Base-by-base conservation (phyloP, 2,329 filamentous ascomycete genomes). In the Aureobasidium sp. region DNA sequence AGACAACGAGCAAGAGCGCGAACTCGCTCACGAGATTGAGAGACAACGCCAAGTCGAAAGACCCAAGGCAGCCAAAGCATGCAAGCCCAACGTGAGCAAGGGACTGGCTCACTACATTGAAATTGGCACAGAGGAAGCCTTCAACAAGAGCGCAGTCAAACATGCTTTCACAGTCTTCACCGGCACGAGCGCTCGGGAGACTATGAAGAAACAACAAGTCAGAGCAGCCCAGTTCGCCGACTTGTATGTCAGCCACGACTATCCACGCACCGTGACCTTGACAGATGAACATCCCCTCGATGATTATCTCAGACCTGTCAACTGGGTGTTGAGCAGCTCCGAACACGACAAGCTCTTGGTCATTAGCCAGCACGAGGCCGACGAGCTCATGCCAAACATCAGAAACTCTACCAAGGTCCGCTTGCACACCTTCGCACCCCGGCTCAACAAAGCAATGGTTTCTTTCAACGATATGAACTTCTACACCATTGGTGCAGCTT, bases 1-100 rank as follows among this genome's bases (percentile, higher is more conserved):
- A 0, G 74, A 82, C 2, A 85, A 89, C 67, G 87, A 90, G 62
- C 85, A 90, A 65, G 87, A 90, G 68, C 78, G 87, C 0, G 87
- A 90, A 64, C 74, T 90, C 0, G 77, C 83, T 0, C 84, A 84
- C 0, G 87, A 91, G 64, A 78, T 83, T 0, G 84, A 90, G 65
- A 73, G 81, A 29, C 84, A 90, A 67, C 74, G 78, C 0, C 74
- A 88, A 53, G 66, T 83, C 0, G 75, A 88, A 65, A 75, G 74
- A 1, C 82, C 84, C 75, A 1, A 42, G 66, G 0, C 36, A 37
- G 36, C 36, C 14, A 37, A 37, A 17, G 36, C 36, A 37, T 37
- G 36, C 15, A 37, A 37, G 36, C 36, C 12, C 36, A 17, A 37
- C 17, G 12, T 85, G 0, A 78, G 85, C 57, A 12, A 61, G 0